Evolutionary conservation across 345 rosid genomes (phyloP).

Genomic region (Boechera stricta): DNA sequence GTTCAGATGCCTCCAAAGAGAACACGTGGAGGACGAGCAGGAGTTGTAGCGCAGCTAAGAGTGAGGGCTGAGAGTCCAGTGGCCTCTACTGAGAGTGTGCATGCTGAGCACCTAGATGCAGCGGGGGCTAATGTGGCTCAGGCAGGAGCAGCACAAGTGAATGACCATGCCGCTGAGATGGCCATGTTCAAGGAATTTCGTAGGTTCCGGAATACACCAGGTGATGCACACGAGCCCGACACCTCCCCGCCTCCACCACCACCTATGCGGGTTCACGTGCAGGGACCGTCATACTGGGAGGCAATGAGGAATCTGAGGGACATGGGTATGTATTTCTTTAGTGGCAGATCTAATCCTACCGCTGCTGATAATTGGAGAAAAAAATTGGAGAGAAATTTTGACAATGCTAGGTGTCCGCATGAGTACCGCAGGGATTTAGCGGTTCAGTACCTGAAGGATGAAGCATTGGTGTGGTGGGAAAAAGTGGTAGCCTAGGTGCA

Average conservation of each 20-base stretch:
- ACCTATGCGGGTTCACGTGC: not conserved
- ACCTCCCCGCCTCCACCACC: not conserved
- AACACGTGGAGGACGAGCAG: not conserved
- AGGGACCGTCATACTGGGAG: not conserved
- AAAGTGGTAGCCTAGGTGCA: too few relatives aligned
- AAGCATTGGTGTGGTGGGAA: not conserved
- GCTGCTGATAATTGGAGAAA: not conserved
- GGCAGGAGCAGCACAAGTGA: not conserved
- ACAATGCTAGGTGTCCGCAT: not conserved
- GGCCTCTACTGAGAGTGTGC: too few relatives aligned
- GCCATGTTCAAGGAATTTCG: not conserved
- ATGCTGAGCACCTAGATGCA: rapidly evolving
- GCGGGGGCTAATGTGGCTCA: not conserved
- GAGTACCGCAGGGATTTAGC: not conserved
- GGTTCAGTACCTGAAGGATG: not conserved
- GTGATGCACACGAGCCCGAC: too few relatives aligned
- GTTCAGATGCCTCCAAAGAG: too few relatives aligned
- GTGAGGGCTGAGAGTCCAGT: not conserved
- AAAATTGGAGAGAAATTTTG: not conserved
- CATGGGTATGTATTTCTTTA: not conserved
- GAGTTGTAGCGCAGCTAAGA: not conserved
- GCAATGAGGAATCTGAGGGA: not conserved
- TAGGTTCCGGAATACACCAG: not conserved
- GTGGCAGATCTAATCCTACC: not conserved
- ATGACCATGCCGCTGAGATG: not conserved